Evolutionary conservation across 345 rosid species (phyloP), one percentile per base, ranked within the genome.

Genomic region (Eucalyptus cloeziana): DNA sequence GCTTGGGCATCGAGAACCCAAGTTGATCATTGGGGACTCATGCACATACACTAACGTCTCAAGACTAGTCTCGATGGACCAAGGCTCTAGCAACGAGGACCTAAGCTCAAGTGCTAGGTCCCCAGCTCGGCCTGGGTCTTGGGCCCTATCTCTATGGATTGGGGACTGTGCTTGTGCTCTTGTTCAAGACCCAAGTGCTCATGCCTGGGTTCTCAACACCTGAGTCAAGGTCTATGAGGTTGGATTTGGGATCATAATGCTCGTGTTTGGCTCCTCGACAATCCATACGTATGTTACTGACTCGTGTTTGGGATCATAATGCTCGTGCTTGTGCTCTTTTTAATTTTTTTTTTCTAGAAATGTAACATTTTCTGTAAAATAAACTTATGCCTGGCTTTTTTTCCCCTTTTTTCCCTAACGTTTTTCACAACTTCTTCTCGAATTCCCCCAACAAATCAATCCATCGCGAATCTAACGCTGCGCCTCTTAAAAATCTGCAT

Each of bases 21-120:
- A 25, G 30, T 56, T 56, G 0, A 24, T 56, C 4, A 6, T 56
- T 25, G 13, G 13, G 62, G 1, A 56, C 62, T 56, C 30, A 24
- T 24, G 30, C 30, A 56, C 62, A 5, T 22, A 13, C 6, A 56
- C 62, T 22, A 56, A 22, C 6, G 0, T 56, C 62, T 56, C 1
- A 24, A 22, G 13, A 24, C 62, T 56, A 56, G 62, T 24, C 62
- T 56, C 3, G 13, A 56, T 56, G 6, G 13, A 56, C 62, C 3
- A 4, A 56, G 30, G 30, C 62, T 56, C 30, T 24, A 24, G 30
- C 10, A 25, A 4, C 0, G 0, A 3, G 0, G 13, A 24, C 13
- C 13, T 13, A 56, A 10, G 62, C 62, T 56, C 3, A 6, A 56
- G 62, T 56, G 13, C 62, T 4, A 22, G 6, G 62, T 56, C 13